These are phyloP conservation scores for Aphanoascus verrucosus DNA, from an alignment of 2,329 filamentous ascomycete species.

Conservation along the genomic window DNA sequence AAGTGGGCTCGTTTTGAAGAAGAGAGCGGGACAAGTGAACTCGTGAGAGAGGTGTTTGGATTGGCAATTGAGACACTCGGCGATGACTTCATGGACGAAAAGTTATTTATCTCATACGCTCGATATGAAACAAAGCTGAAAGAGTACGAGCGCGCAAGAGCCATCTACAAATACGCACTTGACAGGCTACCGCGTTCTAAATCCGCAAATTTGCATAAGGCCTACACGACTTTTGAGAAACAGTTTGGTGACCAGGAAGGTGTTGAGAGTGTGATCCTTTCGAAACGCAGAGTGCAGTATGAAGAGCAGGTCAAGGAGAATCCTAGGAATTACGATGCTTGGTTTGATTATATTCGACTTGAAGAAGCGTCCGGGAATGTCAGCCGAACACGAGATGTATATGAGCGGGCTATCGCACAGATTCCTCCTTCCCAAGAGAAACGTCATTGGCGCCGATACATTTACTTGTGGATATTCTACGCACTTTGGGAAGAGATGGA, in stretches of 20 bases:
- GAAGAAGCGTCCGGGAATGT: constrained; percentile 77
- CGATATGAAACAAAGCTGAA: constrained; percentile 89
- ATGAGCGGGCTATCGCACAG: constrained; percentile 91
- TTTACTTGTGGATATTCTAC: constrained; percentile 97
- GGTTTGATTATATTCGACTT: constrained; percentile 88
- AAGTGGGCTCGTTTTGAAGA: constrained; percentile 98
- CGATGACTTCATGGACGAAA: constrained; percentile 93
- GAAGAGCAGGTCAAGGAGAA: constrained; percentile 92
- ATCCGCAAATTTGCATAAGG: constrained; percentile 74
- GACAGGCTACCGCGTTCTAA: constrained; percentile 83
- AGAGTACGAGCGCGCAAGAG: constrained; percentile 83
- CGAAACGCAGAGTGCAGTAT: constrained; percentile 84
- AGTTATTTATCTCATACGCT: constrained; percentile 90
- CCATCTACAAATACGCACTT: constrained; percentile 93
- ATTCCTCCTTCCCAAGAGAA: constrained; percentile 93
- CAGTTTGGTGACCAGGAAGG: constrained; percentile 90
- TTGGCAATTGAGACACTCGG: constrained; percentile 78
- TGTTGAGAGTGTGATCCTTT: constrained; percentile 90
- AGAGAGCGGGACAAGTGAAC: constrained; percentile 81
- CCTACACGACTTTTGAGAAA: constrained; percentile 96
- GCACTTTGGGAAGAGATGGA: constrained; percentile 90
- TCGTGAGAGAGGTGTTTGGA: constrained; percentile 86
- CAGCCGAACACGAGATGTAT: constrained; percentile 80
- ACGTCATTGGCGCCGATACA: constrained; percentile 91
- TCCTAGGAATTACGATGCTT: constrained; percentile 89